These are phyloP conservation scores for Ajuga chamaepitys DNA, from an alignment of 257 asterid species.

Conservation along the genomic window DNA sequence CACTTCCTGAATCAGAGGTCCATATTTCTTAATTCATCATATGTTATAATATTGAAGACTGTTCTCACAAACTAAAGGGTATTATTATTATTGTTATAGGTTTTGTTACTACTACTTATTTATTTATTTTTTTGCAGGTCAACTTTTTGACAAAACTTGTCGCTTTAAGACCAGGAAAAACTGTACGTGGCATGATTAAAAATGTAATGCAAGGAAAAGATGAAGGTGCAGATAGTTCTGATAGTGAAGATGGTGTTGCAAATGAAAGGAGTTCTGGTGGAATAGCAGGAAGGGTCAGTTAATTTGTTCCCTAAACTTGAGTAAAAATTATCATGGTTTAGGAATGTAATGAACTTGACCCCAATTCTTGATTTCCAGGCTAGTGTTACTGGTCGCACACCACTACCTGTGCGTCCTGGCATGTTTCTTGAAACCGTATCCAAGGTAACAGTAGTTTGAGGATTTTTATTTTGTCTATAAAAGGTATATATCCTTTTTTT, in stretches of 20 bases:
- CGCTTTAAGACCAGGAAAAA: conserved; percentile 75
- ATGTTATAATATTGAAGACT: neutral
- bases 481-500: neutral
- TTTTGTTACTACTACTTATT: too few species aligned
- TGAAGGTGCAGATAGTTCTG: conserved; percentile 62
- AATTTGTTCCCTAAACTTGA: neutral
- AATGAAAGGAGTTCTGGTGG: conserved; percentile 34
- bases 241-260: conserved; percentile 25
- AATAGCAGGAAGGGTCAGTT: conserved; percentile 72
- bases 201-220: conserved; percentile 81
- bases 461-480: neutral
- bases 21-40: conserved; percentile 12
- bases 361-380: conserved; percentile 48
- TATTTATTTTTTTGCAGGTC: conserved; percentile 65
- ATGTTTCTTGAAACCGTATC: conserved; percentile 98
- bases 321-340: neutral
- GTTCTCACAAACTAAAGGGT: conserved; percentile 8
- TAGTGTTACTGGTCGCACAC: conserved; percentile 65
- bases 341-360: conserved; percentile 17
- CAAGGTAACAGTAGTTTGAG: conserved; percentile 49
- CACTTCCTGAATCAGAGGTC: conserved; percentile 95
- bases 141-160: conserved; percentile 84
- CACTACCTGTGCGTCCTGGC: conserved; percentile 94
- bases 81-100: conserved; percentile 6
- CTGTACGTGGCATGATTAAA: conserved; percentile 80